Evolutionary conservation across 768 basidiomycete genomes (phyloP).

Genomic region (Boletus eberwhitei): DNA sequence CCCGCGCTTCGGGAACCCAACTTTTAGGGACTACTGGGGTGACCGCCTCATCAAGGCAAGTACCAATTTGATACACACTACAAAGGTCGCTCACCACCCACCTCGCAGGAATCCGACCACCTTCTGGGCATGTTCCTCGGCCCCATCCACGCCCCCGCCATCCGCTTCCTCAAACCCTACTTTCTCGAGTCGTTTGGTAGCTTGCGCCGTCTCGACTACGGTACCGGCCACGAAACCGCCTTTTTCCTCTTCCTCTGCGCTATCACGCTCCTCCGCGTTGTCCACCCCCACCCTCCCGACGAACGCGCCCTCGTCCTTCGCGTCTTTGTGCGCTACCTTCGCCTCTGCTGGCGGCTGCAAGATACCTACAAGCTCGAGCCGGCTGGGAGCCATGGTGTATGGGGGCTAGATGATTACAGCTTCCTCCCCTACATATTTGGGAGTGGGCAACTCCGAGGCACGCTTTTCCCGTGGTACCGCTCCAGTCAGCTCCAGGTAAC

Average conservation of each 20-base stretch:
- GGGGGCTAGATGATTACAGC: constrained; percentile 92
- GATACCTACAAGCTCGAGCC: constrained; percentile 90
- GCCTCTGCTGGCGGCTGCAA: constrained; percentile 81
- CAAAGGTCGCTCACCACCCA: background rate
- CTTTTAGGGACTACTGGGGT: constrained; percentile 80
- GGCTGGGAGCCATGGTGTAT: constrained; percentile 96
- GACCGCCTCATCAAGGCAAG: constrained; percentile 70
- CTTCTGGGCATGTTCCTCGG: constrained; percentile 52
- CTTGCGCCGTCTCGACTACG: constrained; percentile 90
- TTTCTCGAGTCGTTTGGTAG: constrained; percentile 85
- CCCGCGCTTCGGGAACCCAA: constrained; percentile 90
- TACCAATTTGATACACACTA: background rate
- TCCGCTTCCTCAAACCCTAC: constrained; percentile 74
- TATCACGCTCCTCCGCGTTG: constrained; percentile 65
- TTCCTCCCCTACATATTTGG: constrained; percentile 92
- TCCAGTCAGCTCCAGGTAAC: constrained; percentile 3
- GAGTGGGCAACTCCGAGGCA: constrained; percentile 83
- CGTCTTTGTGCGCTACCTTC: constrained; percentile 76
- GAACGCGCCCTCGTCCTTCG: constrained; percentile 57
- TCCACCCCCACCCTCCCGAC: constrained; percentile 53
- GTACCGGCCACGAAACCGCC: constrained; percentile 92
- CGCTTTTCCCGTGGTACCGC: constrained; percentile 7
- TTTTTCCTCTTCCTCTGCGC: constrained; percentile 78
- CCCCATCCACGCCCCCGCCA: constrained; percentile 37
- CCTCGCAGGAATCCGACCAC: constrained; percentile 47